phyloP scores from a whole-genome alignment of 495 filamentous ascomycete genomes.

The Penicillium riverlandense region DNA sequence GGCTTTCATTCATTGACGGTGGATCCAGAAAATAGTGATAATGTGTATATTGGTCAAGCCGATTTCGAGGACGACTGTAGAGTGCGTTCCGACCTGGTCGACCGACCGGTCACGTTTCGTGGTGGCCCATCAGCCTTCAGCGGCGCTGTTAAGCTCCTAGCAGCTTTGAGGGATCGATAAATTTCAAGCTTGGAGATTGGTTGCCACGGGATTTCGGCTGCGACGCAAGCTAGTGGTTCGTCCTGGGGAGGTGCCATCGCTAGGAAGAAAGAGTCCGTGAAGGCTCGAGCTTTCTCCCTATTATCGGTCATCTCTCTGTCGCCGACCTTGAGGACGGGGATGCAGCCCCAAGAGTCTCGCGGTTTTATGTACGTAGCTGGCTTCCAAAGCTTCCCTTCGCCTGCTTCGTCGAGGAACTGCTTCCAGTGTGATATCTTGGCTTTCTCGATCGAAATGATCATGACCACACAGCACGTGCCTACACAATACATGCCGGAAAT shows the following conservation, averaged over 20 bases:
- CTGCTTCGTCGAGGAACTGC: slow-evolving; percentile 10
- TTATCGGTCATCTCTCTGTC: slow-evolving; percentile 9
- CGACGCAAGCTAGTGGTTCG: background rate
- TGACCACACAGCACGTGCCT: too few species aligned
- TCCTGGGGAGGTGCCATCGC: slow-evolving; percentile 8
- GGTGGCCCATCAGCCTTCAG: too few species aligned
- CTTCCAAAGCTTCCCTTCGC: slow-evolving; percentile 17
- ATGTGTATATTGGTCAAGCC: too few species aligned
- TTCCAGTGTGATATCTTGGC: slow-evolving; percentile 11
- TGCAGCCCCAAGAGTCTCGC: slow-evolving; percentile 9
- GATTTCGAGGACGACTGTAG: too few species aligned
- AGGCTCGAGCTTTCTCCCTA: slow-evolving; percentile 13
- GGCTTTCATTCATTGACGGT: too few species aligned
- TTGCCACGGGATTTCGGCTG: slow-evolving; percentile 10
- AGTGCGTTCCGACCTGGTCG: too few species aligned
- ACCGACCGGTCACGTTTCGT: too few species aligned
- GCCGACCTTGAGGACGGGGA: slow-evolving; percentile 7
- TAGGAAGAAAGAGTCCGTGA: slow-evolving; percentile 21
- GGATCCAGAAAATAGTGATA: too few species aligned
- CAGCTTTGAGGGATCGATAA: slow-evolving; percentile 9
- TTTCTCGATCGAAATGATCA: slow-evolving; percentile 3
- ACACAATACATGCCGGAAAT: too few species aligned
- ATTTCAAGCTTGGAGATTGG: slow-evolving; percentile 19
- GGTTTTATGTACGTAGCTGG: slow-evolving; percentile 19
- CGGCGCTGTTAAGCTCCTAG: slow-evolving; percentile 15